Evolutionary conservation across 345 rosid species (phyloP).

Genomic region (Citrus inodora): DNA sequence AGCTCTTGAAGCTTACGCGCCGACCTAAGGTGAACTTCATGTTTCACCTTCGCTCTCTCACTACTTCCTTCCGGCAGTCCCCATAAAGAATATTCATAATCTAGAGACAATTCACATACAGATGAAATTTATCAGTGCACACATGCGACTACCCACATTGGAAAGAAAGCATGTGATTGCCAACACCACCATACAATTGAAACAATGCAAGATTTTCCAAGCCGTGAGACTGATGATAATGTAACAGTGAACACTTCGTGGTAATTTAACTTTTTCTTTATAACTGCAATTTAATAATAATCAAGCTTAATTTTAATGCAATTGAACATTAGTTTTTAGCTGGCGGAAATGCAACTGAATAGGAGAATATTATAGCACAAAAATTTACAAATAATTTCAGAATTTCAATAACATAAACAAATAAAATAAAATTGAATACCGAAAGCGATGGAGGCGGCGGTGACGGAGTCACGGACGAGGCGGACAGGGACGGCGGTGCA

Average conservation of each 20-base stretch:
- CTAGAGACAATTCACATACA: constrained; percentile 32
- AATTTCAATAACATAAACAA: background rate
- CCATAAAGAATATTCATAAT: constrained; percentile 77
- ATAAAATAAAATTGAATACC: constrained; percentile 33
- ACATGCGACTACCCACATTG: background rate
- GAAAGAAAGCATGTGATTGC: background rate
- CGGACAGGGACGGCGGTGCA: constrained; percentile 79
- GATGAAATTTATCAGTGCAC: background rate
- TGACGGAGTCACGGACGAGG: constrained; percentile 58
- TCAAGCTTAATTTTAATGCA: background rate
- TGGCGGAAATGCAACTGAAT: background rate
- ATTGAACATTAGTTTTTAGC: background rate
- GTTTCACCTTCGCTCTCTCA: constrained; percentile 63
- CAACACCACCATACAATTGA: background rate
- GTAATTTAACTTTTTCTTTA: background rate
- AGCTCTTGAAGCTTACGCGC: constrained; percentile 86
- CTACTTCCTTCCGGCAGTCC: constrained; percentile 82
- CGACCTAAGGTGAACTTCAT: constrained; percentile 91
- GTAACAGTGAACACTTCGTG: background rate
- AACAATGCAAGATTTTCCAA: background rate
- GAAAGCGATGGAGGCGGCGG: constrained; percentile 84
- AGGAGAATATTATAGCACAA: background rate
- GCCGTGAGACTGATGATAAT: background rate
- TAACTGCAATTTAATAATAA: background rate
- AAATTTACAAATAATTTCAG: background rate